A percentile compares a stretch with the other conserved stretches of the same genome.
Conservation (phyloP, 2,329 filamentous ascomycete species). For the Aspergillus quadrilineatus region DNA sequence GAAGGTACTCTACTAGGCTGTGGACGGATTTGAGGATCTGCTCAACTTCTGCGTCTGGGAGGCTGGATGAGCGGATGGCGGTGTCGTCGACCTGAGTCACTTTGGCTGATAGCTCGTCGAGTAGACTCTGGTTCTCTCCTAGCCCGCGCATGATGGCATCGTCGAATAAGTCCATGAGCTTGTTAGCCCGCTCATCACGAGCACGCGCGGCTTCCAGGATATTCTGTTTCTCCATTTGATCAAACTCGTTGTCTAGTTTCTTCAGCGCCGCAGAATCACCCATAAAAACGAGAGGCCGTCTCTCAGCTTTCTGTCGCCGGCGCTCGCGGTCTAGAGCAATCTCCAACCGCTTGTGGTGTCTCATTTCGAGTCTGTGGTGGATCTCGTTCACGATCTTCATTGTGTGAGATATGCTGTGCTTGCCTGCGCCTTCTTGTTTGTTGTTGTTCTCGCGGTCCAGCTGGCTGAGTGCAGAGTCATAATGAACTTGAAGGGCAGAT, state of each 20-base stretch:
- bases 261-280: conserved; percentile 54
- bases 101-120: conserved; percentile 49
- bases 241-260: conserved; percentile 49
- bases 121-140: conserved; percentile 52
- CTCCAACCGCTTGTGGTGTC: conserved; percentile 51
- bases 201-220: conserved; percentile 51
- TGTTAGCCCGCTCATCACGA: conserved; percentile 50
- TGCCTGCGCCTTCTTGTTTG: conserved; percentile 30
- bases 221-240: conserved; percentile 53
- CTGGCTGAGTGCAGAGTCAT: conserved; percentile 44
- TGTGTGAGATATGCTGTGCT: conserved; percentile 41
- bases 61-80: conserved; percentile 32
- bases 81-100: conserved; percentile 39
- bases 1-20: conserved; percentile 41
- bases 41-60: conserved; percentile 37
- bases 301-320: conserved; percentile 55
- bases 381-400: conserved; percentile 49
- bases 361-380: conserved; percentile 49
- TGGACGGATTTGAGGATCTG: conserved; percentile 40
- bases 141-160: conserved; percentile 52
- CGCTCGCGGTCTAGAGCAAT: conserved; percentile 55
- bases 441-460: conserved; percentile 43
- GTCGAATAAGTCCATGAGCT: conserved; percentile 53
- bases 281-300: conserved; percentile 51
- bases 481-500: conserved; percentile 48